Percentiles rank a stretch among this genome's conserved stretches.
These are phyloP conservation scores for Graphilbum ipis-grandicollis DNA, from an alignment of 2,329 filamentous ascomycete species.

Conservation along the genomic window DNA sequence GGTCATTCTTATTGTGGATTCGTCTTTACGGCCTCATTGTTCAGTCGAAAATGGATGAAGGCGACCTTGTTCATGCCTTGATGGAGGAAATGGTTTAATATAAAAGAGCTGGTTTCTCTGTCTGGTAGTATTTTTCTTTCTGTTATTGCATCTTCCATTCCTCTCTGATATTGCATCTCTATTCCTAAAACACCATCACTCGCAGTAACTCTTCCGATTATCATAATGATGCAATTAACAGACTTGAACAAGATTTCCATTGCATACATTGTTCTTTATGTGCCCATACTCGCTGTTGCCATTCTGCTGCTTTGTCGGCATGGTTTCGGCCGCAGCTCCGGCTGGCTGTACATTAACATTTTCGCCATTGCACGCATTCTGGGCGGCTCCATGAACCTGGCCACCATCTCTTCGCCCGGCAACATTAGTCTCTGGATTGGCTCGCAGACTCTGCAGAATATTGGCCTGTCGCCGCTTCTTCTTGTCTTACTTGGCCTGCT, in stretches of 20 bases:
- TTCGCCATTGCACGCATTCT: slow-evolving; percentile 33
- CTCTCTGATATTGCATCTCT: too few species aligned
- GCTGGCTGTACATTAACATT: slow-evolving; percentile 35
- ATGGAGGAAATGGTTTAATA: too few species aligned
- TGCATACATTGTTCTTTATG: slow-evolving; percentile 22
- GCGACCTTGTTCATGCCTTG: too few species aligned
- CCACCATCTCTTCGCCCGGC: slow-evolving; percentile 24
- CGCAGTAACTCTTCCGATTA: too few species aligned
- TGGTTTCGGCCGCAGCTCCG: slow-evolving; percentile 25
- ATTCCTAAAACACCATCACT: not conserved
- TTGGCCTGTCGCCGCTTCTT: slow-evolving; percentile 31
- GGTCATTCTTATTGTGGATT: too few species aligned
- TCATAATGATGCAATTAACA: slow-evolving; percentile 9
- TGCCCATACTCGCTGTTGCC: slow-evolving; percentile 18
- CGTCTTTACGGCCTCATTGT: too few species aligned
- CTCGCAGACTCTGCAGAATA: slow-evolving; percentile 22
- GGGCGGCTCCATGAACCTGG: slow-evolving; percentile 30
- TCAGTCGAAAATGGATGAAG: too few species aligned
- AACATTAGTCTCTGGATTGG: slow-evolving; percentile 21
- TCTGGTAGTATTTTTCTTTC: too few species aligned
- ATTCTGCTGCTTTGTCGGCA: slow-evolving; percentile 22
- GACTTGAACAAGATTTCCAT: slow-evolving; percentile 20
- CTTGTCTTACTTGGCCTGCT: slow-evolving; percentile 27
- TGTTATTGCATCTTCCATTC: too few species aligned
- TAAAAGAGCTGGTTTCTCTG: too few species aligned